Evolutionary conservation across 1,284 basidiomycete genomes (phyloP).

Genomic region (Trichosporon asahii): DNA sequence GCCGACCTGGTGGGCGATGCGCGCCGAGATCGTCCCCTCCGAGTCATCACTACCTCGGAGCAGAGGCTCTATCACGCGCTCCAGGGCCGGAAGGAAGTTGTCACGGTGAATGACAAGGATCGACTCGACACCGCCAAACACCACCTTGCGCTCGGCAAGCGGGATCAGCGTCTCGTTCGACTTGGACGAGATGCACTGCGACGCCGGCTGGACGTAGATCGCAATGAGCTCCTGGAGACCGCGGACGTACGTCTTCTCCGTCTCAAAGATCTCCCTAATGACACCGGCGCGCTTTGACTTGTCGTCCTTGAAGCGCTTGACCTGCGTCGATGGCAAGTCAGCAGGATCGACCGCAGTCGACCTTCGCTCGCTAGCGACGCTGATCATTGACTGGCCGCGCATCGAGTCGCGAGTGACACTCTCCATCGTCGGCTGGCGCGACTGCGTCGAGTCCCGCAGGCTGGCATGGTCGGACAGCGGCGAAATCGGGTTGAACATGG

Average conservation of each 20-base stretch:
- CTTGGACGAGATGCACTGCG: conserved; percentile 61
- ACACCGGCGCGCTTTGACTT: conserved; percentile 72
- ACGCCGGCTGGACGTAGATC: conserved; percentile 87
- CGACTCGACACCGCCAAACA: conserved; percentile 87
- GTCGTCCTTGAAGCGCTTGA: conserved; percentile 84
- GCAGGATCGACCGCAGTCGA: conserved; percentile 13
- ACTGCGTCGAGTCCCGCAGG: conserved; percentile 15
- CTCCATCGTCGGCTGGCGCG: conserved; percentile 5
- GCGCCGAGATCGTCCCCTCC: conserved; percentile 68
- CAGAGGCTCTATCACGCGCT: conserved; percentile 67
- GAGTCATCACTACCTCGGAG: conserved; percentile 62
- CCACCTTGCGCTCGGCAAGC: conserved; percentile 75
- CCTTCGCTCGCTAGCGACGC: conserved; percentile 26
- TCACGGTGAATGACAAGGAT: conserved; percentile 88
- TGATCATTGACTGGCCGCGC: conserved; percentile 28
- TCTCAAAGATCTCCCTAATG: conserved; percentile 83
- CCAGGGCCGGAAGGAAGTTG: conserved; percentile 85
- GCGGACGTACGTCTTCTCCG: conserved; percentile 92
- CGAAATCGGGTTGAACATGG: neutral
- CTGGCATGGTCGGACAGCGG: conserved; percentile 2
- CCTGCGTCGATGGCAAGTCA: conserved; percentile 52
- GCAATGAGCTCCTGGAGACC: conserved; percentile 87
- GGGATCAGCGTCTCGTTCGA: conserved; percentile 67
- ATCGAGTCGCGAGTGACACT: conserved; percentile 2
- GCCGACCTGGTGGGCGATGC: conserved; percentile 76